Conservation (phyloP, 768 basidiomycete species). For the Lanmaoa pseudosensibilis region DNA sequence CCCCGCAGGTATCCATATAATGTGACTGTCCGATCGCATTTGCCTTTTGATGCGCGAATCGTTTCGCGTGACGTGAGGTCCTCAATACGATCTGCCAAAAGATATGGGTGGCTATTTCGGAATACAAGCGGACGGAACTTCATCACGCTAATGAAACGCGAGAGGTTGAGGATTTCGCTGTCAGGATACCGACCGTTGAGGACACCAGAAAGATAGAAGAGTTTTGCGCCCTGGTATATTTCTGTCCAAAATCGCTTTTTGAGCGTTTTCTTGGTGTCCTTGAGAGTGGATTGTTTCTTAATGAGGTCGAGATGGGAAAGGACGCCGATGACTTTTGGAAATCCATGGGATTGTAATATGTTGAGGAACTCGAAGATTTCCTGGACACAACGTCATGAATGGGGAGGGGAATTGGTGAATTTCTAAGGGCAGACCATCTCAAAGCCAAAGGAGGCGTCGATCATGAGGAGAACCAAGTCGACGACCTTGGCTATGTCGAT, state of each 20-base stretch:
- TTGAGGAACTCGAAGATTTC: constrained; percentile 99
- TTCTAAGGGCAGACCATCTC: constrained; percentile 78
- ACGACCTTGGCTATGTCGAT: constrained; percentile 97
- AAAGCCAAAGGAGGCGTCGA: constrained; percentile 96
- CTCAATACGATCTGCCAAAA: constrained; percentile 92
- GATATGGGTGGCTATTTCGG: constrained; percentile 92
- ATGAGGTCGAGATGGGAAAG: constrained; percentile 97
- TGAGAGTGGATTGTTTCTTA: constrained; percentile 84
- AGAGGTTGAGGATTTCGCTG: constrained; percentile 92
- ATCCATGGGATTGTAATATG: constrained; percentile 93
- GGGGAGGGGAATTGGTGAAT: neutral
- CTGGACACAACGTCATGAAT: constrained; percentile 40
- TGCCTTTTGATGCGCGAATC: constrained; percentile 75
- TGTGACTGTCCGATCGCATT: constrained; percentile 91
- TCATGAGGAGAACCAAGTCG: constrained; percentile 94
- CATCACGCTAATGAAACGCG: constrained; percentile 95
- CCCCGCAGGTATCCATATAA: constrained; percentile 95
- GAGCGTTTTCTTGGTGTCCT: constrained; percentile 87
- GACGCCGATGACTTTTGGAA: constrained; percentile 97
- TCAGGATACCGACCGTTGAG: constrained; percentile 98
- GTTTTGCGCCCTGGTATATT: constrained; percentile 97
- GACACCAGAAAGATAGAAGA: constrained; percentile 96
- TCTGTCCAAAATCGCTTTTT: constrained; percentile 99
- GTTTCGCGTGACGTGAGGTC: constrained; percentile 90
- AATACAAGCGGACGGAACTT: constrained; percentile 98